Evolutionary conservation across 73 alveolate genomes (phyloP).

Genomic region (Symbiodinium pilosum): DNA sequence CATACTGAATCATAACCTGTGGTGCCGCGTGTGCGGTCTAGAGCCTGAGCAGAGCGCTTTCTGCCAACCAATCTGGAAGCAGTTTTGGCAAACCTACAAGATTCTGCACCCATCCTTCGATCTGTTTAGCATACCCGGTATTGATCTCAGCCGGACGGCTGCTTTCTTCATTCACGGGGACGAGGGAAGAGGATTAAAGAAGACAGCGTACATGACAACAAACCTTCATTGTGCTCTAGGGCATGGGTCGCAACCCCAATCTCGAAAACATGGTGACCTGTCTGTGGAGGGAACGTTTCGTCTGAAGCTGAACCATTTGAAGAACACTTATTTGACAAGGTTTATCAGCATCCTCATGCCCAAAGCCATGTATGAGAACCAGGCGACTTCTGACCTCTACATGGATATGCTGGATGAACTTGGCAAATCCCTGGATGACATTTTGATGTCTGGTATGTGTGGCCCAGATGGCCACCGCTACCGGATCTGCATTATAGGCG

Average conservation of each 20-base stretch:
- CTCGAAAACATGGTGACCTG: too few species aligned
- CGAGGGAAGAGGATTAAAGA: constrained; percentile 26
- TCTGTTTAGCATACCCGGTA: background rate
- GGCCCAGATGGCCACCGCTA: background rate
- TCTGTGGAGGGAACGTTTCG: background rate
- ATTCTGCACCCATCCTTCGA: background rate
- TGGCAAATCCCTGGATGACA: background rate
- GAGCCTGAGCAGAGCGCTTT: background rate
- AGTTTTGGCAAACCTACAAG: background rate
- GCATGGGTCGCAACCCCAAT: background rate
- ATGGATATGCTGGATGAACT: background rate
- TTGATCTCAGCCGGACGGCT: background rate
- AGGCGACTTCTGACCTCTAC: background rate
- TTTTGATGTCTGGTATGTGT: background rate
- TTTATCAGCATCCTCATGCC: background rate
- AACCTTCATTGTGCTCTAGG: background rate
- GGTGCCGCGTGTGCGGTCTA: background rate
- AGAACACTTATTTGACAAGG: background rate
- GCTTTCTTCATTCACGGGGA: constrained; percentile 12
- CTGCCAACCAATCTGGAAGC: background rate
- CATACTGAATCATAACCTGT: background rate
- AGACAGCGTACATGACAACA: background rate
- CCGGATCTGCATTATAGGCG: background rate
- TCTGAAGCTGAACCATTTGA: background rate
- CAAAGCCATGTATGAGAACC: background rate